Base-by-base conservation (phyloP, 768 basidiomycete genomes). In the Sarcomyxa edulis region DNA sequence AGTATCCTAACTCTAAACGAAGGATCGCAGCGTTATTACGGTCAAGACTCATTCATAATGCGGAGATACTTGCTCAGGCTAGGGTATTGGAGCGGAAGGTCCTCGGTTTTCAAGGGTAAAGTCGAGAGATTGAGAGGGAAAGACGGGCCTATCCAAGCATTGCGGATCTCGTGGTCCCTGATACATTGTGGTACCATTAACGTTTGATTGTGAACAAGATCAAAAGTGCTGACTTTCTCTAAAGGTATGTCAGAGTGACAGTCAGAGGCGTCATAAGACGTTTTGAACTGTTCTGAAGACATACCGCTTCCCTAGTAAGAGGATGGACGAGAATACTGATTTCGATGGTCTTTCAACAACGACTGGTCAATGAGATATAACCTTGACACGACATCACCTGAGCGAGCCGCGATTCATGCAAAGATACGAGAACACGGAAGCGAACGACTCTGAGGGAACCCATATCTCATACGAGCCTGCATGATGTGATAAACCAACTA, bases 381-480 rank as follows among this genome's bases (percentile, higher is more conserved):
- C 32, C 37, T 12, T n/a, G n/a, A 35, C 7, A 7, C 9, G 10
- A n/a, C 24, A 49, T 29, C 46, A 86, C 85, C 85, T 88, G 22
- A 88, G 58, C 23, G 71, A 52, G 4, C 84, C 85, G 29, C 78
- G 69, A 52, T 89, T 73, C 56, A 78, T 55, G 47, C 72, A 77
- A 11, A 89, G 66, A 44, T 86, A 89, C 7, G 84, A 87, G 53
- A 78, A 89, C n/a, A 89, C 78, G 0, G 81, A 68, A 0, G 72
- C 60, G 50, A 89, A 89, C 2, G 84, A 83, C 46, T 85, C 80
- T 0, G 74, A 68, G 1, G 86, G 86, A 18, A 71, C 78, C 86
- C 86, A 89, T 14, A 88, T 78, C 49, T 88, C 86, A 49, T 86
- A 88, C 0, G 84, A 87, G 3, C 86, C 86, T 85, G 37, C 20